Conservation (phyloP, 208 protist genomes). For the Blechomonas ayalai region DNA sequence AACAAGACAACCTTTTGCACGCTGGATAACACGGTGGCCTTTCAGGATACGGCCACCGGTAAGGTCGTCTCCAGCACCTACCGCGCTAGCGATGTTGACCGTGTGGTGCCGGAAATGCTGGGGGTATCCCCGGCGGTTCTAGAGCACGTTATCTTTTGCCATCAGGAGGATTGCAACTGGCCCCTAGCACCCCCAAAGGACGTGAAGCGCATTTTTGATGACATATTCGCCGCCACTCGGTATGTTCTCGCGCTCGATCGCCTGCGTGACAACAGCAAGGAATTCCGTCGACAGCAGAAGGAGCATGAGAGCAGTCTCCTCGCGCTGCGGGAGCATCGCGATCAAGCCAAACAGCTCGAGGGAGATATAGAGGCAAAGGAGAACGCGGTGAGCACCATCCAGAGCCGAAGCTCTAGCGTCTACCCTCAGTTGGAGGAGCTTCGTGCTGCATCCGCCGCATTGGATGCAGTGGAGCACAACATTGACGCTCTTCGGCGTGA, state of each 20-base stretch:
- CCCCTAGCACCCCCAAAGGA: slow-evolving; percentile 87
- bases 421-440: slow-evolving; percentile 59
- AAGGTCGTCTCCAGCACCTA: slow-evolving; percentile 79
- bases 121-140: slow-evolving; percentile 97
- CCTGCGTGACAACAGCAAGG: slow-evolving; percentile 79
- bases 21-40: slow-evolving; percentile 92
- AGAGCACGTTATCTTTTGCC: slow-evolving; percentile 97
- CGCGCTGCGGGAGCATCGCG: slow-evolving; percentile 69
- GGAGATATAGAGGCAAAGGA: slow-evolving; percentile 58
- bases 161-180: slow-evolving; percentile 98
- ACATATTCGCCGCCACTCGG: slow-evolving; percentile 96
- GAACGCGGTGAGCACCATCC: slow-evolving; percentile 24
- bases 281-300: slow-evolving; percentile 73
- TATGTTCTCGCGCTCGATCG: slow-evolving; percentile 89
- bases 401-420: slow-evolving; percentile 24
- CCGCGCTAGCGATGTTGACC: slow-evolving; percentile 93
- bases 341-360: slow-evolving; percentile 60
- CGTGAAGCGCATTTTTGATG: slow-evolving; percentile 99
- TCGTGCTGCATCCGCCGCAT: slow-evolving; percentile 26
- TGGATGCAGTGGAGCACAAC: slow-evolving; percentile 42
- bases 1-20: slow-evolving; percentile 89
- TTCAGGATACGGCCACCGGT: slow-evolving; percentile 78
- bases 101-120: slow-evolving; percentile 93
- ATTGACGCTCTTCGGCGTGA: slow-evolving; percentile 47
- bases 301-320: slow-evolving; percentile 75